A percentile compares a stretch with the other conserved stretches of the same genome.
These are phyloP conservation scores for Pythium aquatile DNA, from an alignment of 352 stramenopile genomes.

Conservation along the genomic window DNA sequence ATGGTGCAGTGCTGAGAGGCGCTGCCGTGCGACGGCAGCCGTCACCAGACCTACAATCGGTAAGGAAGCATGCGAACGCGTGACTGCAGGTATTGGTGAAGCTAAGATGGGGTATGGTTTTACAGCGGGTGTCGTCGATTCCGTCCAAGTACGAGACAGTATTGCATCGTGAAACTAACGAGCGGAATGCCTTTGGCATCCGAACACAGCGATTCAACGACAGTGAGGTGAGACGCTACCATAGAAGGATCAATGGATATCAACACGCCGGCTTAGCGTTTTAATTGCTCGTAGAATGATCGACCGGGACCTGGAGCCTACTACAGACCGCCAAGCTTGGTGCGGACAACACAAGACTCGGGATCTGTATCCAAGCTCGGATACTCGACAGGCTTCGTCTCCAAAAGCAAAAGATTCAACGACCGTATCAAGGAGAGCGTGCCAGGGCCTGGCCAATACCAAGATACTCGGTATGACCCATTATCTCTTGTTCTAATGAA, in stretches of 20 bases:
- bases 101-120: neutral
- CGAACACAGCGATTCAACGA: constrained; percentile 67
- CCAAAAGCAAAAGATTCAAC: constrained; percentile 71
- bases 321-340: constrained; percentile 57
- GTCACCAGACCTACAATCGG: constrained; percentile 24
- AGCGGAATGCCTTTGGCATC: constrained; percentile 67
- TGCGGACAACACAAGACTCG: constrained; percentile 60
- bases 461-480: constrained; percentile 39
- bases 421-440: constrained; percentile 45
- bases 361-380: constrained; percentile 71
- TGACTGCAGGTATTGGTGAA: neutral
- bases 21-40: constrained; percentile 19
- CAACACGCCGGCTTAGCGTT: too few species aligned
- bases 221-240: constrained; percentile 32
- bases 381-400: constrained; percentile 78
- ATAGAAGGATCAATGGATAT: too few species aligned
- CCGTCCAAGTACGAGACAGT: constrained; percentile 80
- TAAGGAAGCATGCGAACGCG: neutral
- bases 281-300: constrained; percentile 48
- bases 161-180: constrained; percentile 51
- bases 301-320: constrained; percentile 66
- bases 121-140: constrained; percentile 62
- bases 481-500: neutral
- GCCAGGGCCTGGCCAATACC: constrained; percentile 66
- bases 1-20: constrained; percentile 18